These are phyloP conservation scores for Pelargonium cotyledonis DNA, from an alignment of 441 rosid genomes.

Conservation along the genomic window DNA sequence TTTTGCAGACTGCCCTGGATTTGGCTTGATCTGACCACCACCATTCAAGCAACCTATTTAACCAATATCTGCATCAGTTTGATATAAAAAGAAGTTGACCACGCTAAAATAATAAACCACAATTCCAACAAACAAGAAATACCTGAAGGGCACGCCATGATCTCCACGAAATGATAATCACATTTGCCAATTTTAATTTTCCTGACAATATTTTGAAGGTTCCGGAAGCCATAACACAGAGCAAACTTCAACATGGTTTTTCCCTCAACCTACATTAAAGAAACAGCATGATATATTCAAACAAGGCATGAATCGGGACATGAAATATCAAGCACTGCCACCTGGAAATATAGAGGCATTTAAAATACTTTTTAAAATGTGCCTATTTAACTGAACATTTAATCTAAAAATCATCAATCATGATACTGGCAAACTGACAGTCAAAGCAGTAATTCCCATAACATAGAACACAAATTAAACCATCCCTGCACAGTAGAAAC, in stretches of 20 bases:
- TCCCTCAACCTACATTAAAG: slow-evolving; percentile 57
- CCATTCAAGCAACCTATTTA: slow-evolving; percentile 82
- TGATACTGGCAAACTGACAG: not conserved
- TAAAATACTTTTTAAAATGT: no score
- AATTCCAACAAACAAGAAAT: not conserved
- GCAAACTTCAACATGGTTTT: slow-evolving; percentile 69
- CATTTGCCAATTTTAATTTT: slow-evolving; percentile 64
- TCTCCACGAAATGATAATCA: slow-evolving; percentile 88
- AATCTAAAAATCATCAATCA: not conserved
- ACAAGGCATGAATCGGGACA: not conserved
- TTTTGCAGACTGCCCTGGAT: slow-evolving; percentile 70
- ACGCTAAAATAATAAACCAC: not conserved
- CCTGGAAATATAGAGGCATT: not conserved
- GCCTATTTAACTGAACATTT: no score
- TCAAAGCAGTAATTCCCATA: not conserved
- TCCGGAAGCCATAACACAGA: slow-evolving; percentile 81
- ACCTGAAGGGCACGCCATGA: slow-evolving; percentile 99
- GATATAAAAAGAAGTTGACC: not conserved
- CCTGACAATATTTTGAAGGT: slow-evolving; percentile 85
- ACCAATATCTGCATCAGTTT: not conserved
- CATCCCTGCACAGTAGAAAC: not conserved
- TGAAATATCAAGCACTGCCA: not conserved
- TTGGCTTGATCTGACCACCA: slow-evolving; percentile 92
- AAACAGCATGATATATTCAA: slow-evolving; percentile 6
- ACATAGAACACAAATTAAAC: not conserved